Evolutionary conservation across 140 eudicot species (phyloP).

Genomic region (Cichorium intybus): DNA sequence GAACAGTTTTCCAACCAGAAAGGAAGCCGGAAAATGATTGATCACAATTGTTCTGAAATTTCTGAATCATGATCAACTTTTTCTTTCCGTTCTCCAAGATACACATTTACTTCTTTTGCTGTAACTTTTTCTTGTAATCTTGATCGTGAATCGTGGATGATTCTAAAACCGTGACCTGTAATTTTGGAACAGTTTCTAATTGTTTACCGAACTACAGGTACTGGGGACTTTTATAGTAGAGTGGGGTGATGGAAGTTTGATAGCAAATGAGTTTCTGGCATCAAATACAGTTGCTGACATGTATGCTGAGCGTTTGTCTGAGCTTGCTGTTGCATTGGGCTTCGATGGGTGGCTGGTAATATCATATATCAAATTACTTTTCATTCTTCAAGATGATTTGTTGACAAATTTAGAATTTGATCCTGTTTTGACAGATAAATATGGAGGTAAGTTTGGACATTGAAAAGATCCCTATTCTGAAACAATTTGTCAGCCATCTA

Average conservation of each 20-base stretch:
- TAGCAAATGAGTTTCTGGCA: conserved; percentile 55
- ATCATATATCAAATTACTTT: background rate
- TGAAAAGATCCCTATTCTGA: conserved; percentile 53
- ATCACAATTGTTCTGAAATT: background rate
- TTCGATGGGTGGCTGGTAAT: conserved; percentile 99
- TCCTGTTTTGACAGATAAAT: conserved; percentile 57
- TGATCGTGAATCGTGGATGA: too few species aligned
- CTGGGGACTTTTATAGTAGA: conserved; percentile 89
- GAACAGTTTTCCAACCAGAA: background rate
- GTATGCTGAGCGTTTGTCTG: conserved; percentile 86
- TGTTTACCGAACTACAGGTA: conserved; percentile 41
- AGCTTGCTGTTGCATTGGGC: conserved; percentile 82
- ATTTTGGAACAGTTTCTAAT: background rate
- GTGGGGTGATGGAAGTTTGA: conserved; percentile 75
- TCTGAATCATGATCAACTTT: background rate
- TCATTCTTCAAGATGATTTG: conserved; percentile 3
- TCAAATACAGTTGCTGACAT: conserved; percentile 54
- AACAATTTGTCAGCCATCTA: conserved; percentile 76
- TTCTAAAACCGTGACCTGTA: background rate
- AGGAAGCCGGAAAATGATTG: background rate
- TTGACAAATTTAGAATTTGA: background rate
- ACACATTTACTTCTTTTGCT: background rate
- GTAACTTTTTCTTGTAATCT: background rate
- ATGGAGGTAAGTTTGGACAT: conserved; percentile 73
- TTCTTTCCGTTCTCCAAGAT: background rate